Conservation (phyloP, 1,284 basidiomycete species). For the Ceratobasidium theobromae region DNA sequence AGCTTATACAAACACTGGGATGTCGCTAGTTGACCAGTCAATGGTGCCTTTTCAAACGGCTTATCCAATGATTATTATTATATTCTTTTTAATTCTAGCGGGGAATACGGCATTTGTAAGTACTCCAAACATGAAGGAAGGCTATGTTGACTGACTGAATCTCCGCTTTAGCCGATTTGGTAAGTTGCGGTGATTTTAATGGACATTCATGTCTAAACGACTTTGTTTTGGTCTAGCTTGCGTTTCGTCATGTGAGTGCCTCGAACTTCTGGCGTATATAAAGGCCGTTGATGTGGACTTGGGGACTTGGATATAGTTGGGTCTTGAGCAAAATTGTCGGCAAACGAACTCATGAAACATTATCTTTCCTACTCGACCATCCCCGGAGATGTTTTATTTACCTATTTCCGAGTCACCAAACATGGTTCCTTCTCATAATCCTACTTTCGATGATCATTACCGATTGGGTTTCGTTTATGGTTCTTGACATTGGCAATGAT, state of each 20-base stretch:
- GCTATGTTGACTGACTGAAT: not conserved
- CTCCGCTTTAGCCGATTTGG: conserved; percentile 70
- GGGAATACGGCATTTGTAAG: conserved; percentile 91
- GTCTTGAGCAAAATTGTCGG: conserved; percentile 64
- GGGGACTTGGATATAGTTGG: conserved; percentile 59
- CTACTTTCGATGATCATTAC: conserved; percentile 68
- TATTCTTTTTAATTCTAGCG: conserved; percentile 76
- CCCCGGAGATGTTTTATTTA: conserved; percentile 96
- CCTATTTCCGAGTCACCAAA: conserved; percentile 93
- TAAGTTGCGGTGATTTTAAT: conserved; percentile 45
- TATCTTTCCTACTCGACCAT: conserved; percentile 92
- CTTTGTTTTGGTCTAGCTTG: conserved; percentile 46
- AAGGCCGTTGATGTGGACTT: not conserved
- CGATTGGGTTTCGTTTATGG: conserved; percentile 87
- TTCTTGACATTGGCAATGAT: conserved; percentile 83
- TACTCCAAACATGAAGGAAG: conserved; percentile 37
- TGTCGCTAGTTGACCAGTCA: conserved; percentile 84
- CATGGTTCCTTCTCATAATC: conserved; percentile 80
- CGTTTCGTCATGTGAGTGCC: conserved; percentile 61
- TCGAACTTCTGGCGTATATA: not conserved
- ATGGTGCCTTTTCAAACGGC: conserved; percentile 87
- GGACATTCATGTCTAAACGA: not conserved
- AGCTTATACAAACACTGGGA: conserved; percentile 88
- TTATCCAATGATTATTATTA: conserved; percentile 73
- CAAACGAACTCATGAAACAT: conserved; percentile 67